Evolutionary conservation across 192 early-diverging fungal genomes (phyloP), one percentile per base, ranked within the genome.

Genomic region (Umbelopsis isabellina): DNA sequence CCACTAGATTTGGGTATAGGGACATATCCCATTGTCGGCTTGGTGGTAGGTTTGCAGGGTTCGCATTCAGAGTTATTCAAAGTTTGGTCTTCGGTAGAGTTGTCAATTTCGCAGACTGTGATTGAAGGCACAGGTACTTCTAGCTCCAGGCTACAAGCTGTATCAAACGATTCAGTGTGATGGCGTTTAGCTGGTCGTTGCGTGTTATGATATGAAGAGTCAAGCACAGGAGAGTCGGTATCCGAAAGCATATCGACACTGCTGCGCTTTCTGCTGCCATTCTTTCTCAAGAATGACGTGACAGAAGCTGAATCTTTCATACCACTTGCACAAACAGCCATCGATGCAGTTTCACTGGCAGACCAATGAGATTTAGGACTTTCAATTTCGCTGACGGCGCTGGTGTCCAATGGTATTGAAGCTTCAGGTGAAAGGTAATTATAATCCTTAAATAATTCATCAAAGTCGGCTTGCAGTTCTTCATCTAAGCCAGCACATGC

Each of bases 161-260:
- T 61, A 35, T 61, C 55, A 18, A 61, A 61, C 30, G 55, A 61
- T 35, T 61, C 55, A 11, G 27, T 61, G 30, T 61, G 55, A 2
- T 61, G 55, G 12, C 55, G 55, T 15, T 61, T 61, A 25, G 55
- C 27, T 61, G 55, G 55, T 11, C 55, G 55, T 33, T 61, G 55
- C 16, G 27, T 25, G 18, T 61, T 35, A 35, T 61, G 55, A 35
- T 61, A 51, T 9, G 67, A 37, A 41, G 67, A 35, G 16, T 73
- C 72, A 11, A 67, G 20, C 23, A 44, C n/a, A 46, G 73, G 65
- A 12, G 65, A 67, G 58, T 73, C 68, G 16, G 69, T 27, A 44
- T 78, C 72, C 13, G 76, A 78, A 10, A 78, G 64, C 76, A 78
- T 78, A 20, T 72, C 73, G 8, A 78, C 46, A 35, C 76, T 78